Evolutionary conservation across 2,329 filamentous ascomycete species (phyloP).

Genomic region (Verruconis gallopava): DNA sequence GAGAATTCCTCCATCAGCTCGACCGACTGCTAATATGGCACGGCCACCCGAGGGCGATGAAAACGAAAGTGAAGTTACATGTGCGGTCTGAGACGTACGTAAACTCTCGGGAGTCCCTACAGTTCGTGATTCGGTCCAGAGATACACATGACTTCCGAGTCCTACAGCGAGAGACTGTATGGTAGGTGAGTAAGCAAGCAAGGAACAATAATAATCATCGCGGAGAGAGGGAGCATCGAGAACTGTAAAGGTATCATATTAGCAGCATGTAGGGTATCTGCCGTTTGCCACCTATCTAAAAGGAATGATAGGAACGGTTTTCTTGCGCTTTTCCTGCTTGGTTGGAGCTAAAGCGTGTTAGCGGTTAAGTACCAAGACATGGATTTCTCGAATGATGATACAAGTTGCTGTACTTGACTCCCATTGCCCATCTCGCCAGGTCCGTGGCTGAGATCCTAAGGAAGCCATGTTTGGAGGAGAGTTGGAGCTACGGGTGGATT

Average conservation of each 20-base stretch:
- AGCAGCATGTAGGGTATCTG: neutral
- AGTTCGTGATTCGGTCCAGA: constrained; percentile 70
- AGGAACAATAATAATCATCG: constrained; percentile 91
- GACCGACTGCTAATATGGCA: constrained; percentile 72
- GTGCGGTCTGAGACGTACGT: constrained; percentile 35
- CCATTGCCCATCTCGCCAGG: constrained; percentile 32
- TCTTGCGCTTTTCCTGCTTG: constrained; percentile 19
- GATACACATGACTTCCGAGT: constrained; percentile 64
- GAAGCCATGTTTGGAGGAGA: neutral
- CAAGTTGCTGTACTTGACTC: constrained; percentile 18
- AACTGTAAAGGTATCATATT: constrained; percentile 40
- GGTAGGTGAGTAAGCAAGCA: constrained; percentile 70
- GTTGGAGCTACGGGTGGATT: neutral
- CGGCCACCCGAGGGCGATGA: constrained; percentile 65
- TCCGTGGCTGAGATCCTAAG: constrained; percentile 10
- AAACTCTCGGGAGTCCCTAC: constrained; percentile 46
- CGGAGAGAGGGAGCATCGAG: constrained; percentile 80
- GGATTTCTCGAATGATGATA: neutral
- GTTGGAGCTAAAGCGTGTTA: constrained; percentile 16
- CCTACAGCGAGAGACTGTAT: constrained; percentile 72
- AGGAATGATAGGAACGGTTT: constrained; percentile 52
- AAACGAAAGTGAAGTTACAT: constrained; percentile 78
- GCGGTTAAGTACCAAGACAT: constrained; percentile 13
- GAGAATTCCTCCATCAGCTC: constrained; percentile 61
- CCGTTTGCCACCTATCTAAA: constrained; percentile 51